A percentile compares a stretch with the other conserved stretches of the same genome.
Conservation (phyloP, 2,329 filamentous ascomycete species). For the Nemania serpens region DNA sequence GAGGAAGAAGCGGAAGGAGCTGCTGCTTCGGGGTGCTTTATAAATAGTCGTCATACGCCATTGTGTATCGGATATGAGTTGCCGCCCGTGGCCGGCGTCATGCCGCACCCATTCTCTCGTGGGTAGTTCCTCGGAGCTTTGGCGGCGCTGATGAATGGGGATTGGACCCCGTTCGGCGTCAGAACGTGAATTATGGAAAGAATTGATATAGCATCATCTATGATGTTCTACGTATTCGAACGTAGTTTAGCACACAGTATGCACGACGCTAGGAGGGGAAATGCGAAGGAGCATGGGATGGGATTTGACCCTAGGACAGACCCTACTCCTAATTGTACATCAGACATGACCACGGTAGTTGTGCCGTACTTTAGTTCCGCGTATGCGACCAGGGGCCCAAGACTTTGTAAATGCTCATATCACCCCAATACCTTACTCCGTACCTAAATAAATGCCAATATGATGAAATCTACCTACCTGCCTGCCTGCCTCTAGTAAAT, state of each 20-base stretch:
- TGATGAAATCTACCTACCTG: neutral
- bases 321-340: conserved; percentile 22
- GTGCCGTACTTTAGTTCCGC: conserved; percentile 14
- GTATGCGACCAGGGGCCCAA: conserved; percentile 6
- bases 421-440: conserved; percentile 3
- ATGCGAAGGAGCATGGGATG: neutral
- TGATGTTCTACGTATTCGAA: neutral
- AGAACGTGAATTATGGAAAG: neutral
- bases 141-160: too few relatives aligned
- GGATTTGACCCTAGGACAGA: conserved; percentile 3
- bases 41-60: conserved; percentile 39
- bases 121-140: too few relatives aligned
- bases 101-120: too few relatives aligned
- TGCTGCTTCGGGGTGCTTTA: conserved; percentile 58
- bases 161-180: neutral
- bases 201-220: neutral
- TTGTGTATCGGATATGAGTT: too few relatives aligned
- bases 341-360: conserved; percentile 13
- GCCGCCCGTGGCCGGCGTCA: too few relatives aligned
- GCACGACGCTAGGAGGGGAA: neutral
- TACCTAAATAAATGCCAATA: conserved; percentile 10
- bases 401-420: conserved; percentile 11
- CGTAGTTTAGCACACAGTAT: neutral
- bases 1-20: conserved; percentile 55
- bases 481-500: neutral